Evolutionary conservation across 306 rosid genomes (phyloP), one percentile per base, ranked within the genome.

Genomic region (Spatholobus suberectus): DNA sequence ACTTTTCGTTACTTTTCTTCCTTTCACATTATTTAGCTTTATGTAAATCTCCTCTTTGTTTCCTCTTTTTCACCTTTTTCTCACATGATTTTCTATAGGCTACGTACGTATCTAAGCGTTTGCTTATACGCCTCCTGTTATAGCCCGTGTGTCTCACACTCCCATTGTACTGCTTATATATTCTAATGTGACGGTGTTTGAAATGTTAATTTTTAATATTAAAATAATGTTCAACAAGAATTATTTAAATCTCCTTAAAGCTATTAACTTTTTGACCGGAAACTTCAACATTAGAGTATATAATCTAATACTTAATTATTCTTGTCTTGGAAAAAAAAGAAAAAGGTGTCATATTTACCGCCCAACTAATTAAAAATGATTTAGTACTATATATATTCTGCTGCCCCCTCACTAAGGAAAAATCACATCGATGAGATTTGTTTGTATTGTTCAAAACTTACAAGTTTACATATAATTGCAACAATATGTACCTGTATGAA

Each of bases 1-100:
- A 27, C 70, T 75, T 58, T 41, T 23, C 68, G 26, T 5, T 24
- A n/a, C 44, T 61, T 76, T 76, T 76, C 72, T 26, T 61, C 59
- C 46, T 41, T 76, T 61, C 81, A 59, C 71, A 61, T 61, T 76
- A 26, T 9, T 58, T 61, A 58, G 4, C 41, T 43, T 76, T n/a
- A 23, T 55, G 79, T 0, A 20, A 73, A 20, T 40, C 41, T n/a
- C 6, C 29, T 27, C 5, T 49, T 18, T n/a, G 5, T 15, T 20
- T 74, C 6, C 27, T 40, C 57, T 41, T 76, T 76, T 59, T 40
- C 13, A 59, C 43, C 26, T 23, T 75, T 75, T 38, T 13, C 52
- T 37, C 23, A 21, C 79, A 11, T 52, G 2, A 3, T 55, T 57
- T 21, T 7, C 4, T 57, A 23, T 5, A 20, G 6, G 29, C 12